A percentile compares a stretch with the other conserved stretches of the same genome.
These are phyloP conservation scores for Botrytis fabae DNA, from an alignment of 2,329 filamentous ascomycete genomes.

Conservation along the genomic window DNA sequence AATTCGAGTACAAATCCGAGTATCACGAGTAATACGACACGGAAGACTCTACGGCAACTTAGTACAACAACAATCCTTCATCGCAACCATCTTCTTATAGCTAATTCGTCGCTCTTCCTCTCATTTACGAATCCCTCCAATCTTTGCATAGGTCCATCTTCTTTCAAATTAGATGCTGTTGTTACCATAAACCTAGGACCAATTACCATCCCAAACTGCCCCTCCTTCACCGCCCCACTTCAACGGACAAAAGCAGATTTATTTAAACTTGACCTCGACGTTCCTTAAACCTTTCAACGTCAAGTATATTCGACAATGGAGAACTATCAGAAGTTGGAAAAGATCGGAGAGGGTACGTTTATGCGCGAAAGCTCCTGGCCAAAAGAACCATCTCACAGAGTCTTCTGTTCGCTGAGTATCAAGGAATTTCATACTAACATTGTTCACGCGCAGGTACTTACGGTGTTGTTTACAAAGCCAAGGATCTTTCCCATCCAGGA, in stretches of 20 bases:
- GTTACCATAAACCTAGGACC: conserved; percentile 21
- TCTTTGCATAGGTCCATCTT: conserved; percentile 17
- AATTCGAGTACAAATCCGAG: conserved; percentile 2
- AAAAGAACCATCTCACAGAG: not conserved
- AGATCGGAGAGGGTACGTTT: conserved; percentile 84
- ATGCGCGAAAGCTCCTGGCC: conserved; percentile 20
- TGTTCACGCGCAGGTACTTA: conserved; percentile 68
- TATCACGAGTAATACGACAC: not conserved
- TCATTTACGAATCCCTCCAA: not conserved
- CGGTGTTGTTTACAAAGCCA: conserved; percentile 92
- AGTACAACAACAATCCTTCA: conserved; percentile 3
- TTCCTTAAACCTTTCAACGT: conserved; percentile 32
- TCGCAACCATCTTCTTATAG: conserved; percentile 1
- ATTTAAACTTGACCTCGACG: conserved; percentile 31
- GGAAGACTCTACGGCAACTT: not conserved
- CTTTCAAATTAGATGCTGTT: conserved; percentile 30
- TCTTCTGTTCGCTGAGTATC: conserved; percentile 12
- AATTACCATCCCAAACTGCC: conserved; percentile 30
- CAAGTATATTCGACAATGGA: conserved; percentile 58
- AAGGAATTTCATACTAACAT: conserved; percentile 27
- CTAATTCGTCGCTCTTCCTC: not conserved
- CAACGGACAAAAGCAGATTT: conserved; percentile 34
- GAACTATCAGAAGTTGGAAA: conserved; percentile 95
- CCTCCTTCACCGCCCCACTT: conserved; percentile 26
- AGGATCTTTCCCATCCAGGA: conserved; percentile 76